Percentiles rank a stretch among this genome's conserved stretches.
These are phyloP conservation scores for Lepiota subincarnata DNA, from an alignment of 768 basidiomycete genomes.

Conservation along the genomic window DNA sequence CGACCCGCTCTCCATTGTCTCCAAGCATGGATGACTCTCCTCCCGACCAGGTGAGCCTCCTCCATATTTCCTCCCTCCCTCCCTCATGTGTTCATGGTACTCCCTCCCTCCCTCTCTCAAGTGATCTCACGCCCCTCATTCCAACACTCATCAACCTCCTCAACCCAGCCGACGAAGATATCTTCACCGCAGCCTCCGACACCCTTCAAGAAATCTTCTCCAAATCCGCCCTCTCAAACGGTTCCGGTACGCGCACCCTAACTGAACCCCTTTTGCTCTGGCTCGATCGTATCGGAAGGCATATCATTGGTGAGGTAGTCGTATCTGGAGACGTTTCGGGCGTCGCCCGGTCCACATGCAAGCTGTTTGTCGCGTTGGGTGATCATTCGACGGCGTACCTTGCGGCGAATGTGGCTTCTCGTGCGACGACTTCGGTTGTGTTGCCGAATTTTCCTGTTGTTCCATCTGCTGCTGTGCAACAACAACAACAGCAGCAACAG, in stretches of 20 bases:
- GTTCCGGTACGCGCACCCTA: constrained; percentile 62
- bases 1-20: constrained; percentile 75
- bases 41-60: constrained; percentile 60
- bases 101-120: constrained; percentile 21
- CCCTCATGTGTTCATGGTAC: background rate
- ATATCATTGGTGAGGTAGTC: constrained; percentile 35
- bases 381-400: constrained; percentile 84
- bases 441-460: background rate
- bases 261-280: constrained; percentile 87
- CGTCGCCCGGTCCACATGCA: constrained; percentile 69
- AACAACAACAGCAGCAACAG: constrained; percentile 25
- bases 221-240: constrained; percentile 68
- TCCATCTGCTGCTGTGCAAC: constrained; percentile 1
- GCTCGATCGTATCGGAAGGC: constrained; percentile 53
- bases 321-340: constrained; percentile 45
- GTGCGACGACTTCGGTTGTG: constrained; percentile 1
- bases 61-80: background rate
- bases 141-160: constrained; percentile 63
- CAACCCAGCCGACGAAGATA: constrained; percentile 41
- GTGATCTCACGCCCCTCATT: constrained; percentile 68
- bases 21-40: constrained; percentile 74
- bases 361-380: constrained; percentile 74
- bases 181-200: constrained; percentile 64
- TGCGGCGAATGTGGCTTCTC: constrained; percentile 59
- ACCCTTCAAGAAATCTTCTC: constrained; percentile 76